A percentile compares a stretch with the other conserved stretches of the same genome.
phyloP scores from a whole-genome alignment of 2,329 filamentous ascomycete genomes.

The Shiraia bambusicola region DNA sequence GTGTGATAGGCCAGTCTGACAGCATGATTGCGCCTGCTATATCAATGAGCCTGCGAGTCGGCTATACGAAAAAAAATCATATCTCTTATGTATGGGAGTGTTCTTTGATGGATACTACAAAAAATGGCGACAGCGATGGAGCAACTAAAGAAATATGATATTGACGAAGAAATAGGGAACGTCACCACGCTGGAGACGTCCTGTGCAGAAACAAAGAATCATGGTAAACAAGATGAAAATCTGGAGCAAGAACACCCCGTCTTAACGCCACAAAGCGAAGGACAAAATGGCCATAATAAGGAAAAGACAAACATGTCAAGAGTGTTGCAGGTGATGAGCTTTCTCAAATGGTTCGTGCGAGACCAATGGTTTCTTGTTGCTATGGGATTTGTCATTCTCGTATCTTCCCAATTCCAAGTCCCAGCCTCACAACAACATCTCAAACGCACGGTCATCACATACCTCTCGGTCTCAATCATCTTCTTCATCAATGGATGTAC shows the following conservation, averaged over 20 bases:
- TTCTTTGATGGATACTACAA: not conserved
- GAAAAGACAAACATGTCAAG: not conserved
- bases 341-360: constrained; percentile 45
- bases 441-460: constrained; percentile 59
- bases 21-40: constrained; percentile 7
- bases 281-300: not conserved
- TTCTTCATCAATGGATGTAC: constrained; percentile 73
- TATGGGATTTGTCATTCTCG: constrained; percentile 56
- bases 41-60: not conserved
- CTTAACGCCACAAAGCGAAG: not conserved
- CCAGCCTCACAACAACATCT: constrained; percentile 55
- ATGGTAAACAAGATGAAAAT: too few relatives aligned
- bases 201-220: too few relatives aligned
- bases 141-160: not conserved
- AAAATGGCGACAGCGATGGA: not conserved
- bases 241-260: too few relatives aligned
- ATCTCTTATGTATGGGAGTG: too few relatives aligned
- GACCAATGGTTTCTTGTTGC: constrained; percentile 68
- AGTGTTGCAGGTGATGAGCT: constrained; percentile 6
- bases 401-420: constrained; percentile 59
- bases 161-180: not conserved
- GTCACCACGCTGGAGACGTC: not conserved
- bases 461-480: constrained; percentile 68
- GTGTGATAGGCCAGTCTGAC: not conserved
- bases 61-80: constrained; percentile 3